Evolutionary conservation across 768 basidiomycete genomes (phyloP).

Genomic region (Leccinum sublutescens): DNA sequence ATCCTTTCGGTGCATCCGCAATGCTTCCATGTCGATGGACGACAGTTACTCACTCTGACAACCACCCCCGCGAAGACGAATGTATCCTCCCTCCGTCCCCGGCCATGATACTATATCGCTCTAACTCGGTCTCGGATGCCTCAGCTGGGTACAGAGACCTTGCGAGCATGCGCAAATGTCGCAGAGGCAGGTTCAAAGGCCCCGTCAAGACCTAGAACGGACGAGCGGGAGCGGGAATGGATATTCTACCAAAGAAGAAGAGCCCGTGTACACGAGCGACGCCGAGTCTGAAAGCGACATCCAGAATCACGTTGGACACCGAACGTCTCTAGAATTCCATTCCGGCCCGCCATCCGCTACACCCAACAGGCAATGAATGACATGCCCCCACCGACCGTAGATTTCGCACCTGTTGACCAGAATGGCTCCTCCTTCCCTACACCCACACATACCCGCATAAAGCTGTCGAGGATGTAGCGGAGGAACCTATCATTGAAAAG

Average conservation of each 20-base stretch:
- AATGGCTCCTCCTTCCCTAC: slow-evolving; percentile 20
- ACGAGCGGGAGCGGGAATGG: slow-evolving; percentile 27
- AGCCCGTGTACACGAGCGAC: slow-evolving; percentile 20
- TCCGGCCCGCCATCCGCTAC: not conserved
- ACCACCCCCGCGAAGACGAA: slow-evolving; percentile 1
- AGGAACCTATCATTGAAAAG: slow-evolving; percentile 30
- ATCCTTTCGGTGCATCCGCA: slow-evolving; percentile 26
- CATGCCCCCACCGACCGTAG: not conserved
- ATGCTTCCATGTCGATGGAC: slow-evolving; percentile 37
- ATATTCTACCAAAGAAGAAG: slow-evolving; percentile 23
- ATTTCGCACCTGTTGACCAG: not conserved
- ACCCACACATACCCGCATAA: not conserved
- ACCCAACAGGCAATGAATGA: not conserved
- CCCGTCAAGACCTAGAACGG: slow-evolving; percentile 35
- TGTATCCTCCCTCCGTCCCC: slow-evolving; percentile 13
- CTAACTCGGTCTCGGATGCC: slow-evolving; percentile 26
- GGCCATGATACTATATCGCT: slow-evolving; percentile 18
- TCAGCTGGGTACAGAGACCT: slow-evolving; percentile 26
- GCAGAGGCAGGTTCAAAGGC: slow-evolving; percentile 31
- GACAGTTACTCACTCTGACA: slow-evolving; percentile 27
- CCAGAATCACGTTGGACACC: not conserved
- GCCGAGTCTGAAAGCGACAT: slow-evolving; percentile 22
- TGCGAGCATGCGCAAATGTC: slow-evolving; percentile 27
- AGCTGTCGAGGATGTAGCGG: slow-evolving; percentile 4
- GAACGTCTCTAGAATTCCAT: not conserved